A percentile compares a stretch with the other conserved stretches of the same genome.
These are phyloP conservation scores for Fusarium protoensiforme DNA, from an alignment of 2,329 filamentous ascomycete species.

Conservation along the genomic window DNA sequence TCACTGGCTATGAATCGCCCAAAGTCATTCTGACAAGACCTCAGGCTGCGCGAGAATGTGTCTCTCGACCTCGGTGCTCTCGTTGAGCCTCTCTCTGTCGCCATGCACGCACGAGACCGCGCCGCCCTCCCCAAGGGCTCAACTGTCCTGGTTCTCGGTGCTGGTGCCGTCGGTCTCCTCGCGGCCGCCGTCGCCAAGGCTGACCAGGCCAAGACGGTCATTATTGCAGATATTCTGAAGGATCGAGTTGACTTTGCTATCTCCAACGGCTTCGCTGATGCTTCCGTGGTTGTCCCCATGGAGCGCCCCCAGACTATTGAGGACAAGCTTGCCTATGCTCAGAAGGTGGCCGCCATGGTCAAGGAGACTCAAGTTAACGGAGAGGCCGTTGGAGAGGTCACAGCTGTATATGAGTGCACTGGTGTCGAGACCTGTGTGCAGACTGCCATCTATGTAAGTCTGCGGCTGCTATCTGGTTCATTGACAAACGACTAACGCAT, in stretches of 20 bases:
- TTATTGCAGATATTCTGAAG: conserved; percentile 67
- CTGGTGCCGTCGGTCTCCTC: conserved; percentile 70
- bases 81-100: conserved; percentile 69
- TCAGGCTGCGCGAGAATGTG: conserved; percentile 59
- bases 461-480: not conserved
- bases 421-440: conserved; percentile 82
- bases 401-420: conserved; percentile 81
- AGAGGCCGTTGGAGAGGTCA: conserved; percentile 69
- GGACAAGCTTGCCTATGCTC: conserved; percentile 64
- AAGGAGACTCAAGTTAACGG: conserved; percentile 50
- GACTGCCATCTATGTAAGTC: conserved; percentile 73
- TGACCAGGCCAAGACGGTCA: conserved; percentile 55
- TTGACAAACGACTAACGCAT: not conserved
- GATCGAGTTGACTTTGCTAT: conserved; percentile 69
- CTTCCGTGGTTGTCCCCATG: conserved; percentile 61
- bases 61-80: conserved; percentile 66
- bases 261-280: conserved; percentile 66
- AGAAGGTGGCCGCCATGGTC: conserved; percentile 59
- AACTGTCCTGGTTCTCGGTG: conserved; percentile 67
- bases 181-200: conserved; percentile 68
- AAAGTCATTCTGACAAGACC: not conserved
- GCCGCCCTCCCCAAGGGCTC: conserved; percentile 53
- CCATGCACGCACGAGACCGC: conserved; percentile 65
- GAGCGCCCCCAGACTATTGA: conserved; percentile 60
- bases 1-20: not conserved